Evolutionary conservation across 306 rosid species (phyloP), one percentile per base, ranked within the genome.

Genomic region (Prunus davidiana): DNA sequence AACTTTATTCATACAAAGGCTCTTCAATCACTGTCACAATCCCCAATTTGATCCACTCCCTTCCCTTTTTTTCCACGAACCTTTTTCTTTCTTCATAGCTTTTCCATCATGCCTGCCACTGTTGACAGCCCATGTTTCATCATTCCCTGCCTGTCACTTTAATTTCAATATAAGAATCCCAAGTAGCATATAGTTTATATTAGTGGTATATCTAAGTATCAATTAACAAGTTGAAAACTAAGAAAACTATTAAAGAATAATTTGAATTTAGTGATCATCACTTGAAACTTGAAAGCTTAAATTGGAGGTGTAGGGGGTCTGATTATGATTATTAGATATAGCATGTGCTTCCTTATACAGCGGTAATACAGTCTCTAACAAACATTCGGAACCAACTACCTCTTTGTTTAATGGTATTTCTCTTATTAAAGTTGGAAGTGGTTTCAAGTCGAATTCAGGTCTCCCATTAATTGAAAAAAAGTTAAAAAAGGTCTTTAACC

Each of bases 21-120:
- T 74, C 83, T 80, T 73, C 83, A 79, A 71, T 89, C 91, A 85
- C 86, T 75, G 68, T 64, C 52, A 13, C 5, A 13, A 6, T 3
- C 27, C 88, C 84, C 72, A 64, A 77, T 76, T 83, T 71, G 71
- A 57, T 86, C 82, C 73, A 82, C 52, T 66, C 22, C 56, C 50
- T 56, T 20, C 46, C 72, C 82, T 64, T 74, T 87, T 84, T 85
- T 83, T 82, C 83, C 56, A n/a, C 68, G 57, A 70, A 67, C 82
- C 84, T 79, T 85, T 85, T 87, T 67, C 87, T 82, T 83, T 71
- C 75, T 78, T 63, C 68, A 57, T 76, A 64, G 73, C 69, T 54
- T 87, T 84, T 83, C 61, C 88, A 88, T 84, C 87, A 78, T 88
- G 72, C 86, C 81, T 75, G 43, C 88, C 91, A 82, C 90, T 86